phyloP scores from a whole-genome alignment of 192 early-diverging fungal genomes.

The Coemansia sp. region DNA sequence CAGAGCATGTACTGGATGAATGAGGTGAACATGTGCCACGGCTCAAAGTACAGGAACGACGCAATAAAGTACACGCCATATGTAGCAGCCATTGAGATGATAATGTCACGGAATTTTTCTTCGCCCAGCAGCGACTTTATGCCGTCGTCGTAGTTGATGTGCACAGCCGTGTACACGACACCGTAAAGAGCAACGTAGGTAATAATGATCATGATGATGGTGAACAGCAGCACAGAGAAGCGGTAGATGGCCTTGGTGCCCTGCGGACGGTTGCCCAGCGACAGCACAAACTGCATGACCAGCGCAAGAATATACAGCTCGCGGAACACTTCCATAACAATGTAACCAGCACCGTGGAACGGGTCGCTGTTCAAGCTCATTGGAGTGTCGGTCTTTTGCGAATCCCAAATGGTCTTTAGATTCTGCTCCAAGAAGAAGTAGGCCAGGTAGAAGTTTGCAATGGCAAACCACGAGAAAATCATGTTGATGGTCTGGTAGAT shows the following conservation, averaged over 20 bases:
- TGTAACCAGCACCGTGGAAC: conserved; percentile 61
- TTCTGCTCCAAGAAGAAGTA: conserved; percentile 80
- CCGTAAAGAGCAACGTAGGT: conserved; percentile 70
- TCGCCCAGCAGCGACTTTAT: conserved; percentile 51
- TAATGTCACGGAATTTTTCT: conserved; percentile 71
- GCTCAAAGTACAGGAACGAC: conserved; percentile 81
- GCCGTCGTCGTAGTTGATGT: conserved; percentile 51
- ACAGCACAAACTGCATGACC: conserved; percentile 79
- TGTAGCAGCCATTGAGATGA: conserved; percentile 76
- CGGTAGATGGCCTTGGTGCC: conserved; percentile 80
- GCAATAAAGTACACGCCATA: conserved; percentile 81
- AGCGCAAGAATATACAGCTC: conserved; percentile 79
- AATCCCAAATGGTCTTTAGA: conserved; percentile 44
- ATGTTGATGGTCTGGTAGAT: conserved; percentile 78
- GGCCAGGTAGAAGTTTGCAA: conserved; percentile 88
- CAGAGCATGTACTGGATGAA: conserved; percentile 88
- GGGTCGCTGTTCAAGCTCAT: conserved; percentile 56
- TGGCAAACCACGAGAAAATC: conserved; percentile 87
- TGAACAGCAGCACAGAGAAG: conserved; percentile 76
- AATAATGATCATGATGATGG: conserved; percentile 83
- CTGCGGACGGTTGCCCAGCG: conserved; percentile 95
- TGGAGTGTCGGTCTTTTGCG: conserved; percentile 24
- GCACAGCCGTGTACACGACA: conserved; percentile 53
- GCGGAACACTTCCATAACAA: conserved; percentile 68
- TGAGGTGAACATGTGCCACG: conserved; percentile 88